Evolutionary conservation across 202 grass and related monocot species (phyloP).

Genomic region (Setaria viridis): DNA sequence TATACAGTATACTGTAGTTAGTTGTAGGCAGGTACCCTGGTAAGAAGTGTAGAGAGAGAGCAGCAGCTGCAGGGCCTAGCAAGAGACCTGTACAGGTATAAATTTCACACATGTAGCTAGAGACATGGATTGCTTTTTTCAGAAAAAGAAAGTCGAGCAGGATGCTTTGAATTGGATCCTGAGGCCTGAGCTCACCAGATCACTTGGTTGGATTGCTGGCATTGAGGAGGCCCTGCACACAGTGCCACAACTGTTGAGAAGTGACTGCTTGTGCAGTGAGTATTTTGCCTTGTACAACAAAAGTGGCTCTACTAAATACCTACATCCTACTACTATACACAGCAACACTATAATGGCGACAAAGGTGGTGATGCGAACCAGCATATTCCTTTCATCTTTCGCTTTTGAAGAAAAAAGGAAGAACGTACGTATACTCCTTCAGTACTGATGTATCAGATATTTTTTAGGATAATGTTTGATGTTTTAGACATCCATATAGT

Average conservation of each 20-base stretch:
- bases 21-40: neutral
- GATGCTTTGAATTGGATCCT: conserved; percentile 24
- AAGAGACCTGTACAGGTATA: neutral
- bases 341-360: conserved; percentile 29
- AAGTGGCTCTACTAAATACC: conserved; percentile 36
- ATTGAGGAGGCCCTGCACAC: conserved; percentile 49
- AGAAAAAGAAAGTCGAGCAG: neutral
- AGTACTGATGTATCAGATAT: neutral
- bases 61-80: conserved; percentile 17
- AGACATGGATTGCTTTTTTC: conserved; percentile 5
- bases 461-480: neutral
- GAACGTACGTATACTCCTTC: neutral
- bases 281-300: conserved; percentile 50
- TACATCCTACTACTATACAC: conserved; percentile 48
- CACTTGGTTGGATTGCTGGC: conserved; percentile 44
- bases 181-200: conserved; percentile 1
- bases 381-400: conserved; percentile 36
- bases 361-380: conserved; percentile 31
- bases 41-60: neutral
- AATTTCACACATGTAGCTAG: neutral
- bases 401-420: conserved; percentile 17
- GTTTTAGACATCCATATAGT: neutral
- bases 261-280: conserved; percentile 84
- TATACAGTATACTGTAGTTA: neutral
- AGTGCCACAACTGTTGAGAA: conserved; percentile 74